These are phyloP conservation scores for Salinomyces thailandicus DNA, from an alignment of 2,329 filamentous ascomycete genomes.

Conservation along the genomic window DNA sequence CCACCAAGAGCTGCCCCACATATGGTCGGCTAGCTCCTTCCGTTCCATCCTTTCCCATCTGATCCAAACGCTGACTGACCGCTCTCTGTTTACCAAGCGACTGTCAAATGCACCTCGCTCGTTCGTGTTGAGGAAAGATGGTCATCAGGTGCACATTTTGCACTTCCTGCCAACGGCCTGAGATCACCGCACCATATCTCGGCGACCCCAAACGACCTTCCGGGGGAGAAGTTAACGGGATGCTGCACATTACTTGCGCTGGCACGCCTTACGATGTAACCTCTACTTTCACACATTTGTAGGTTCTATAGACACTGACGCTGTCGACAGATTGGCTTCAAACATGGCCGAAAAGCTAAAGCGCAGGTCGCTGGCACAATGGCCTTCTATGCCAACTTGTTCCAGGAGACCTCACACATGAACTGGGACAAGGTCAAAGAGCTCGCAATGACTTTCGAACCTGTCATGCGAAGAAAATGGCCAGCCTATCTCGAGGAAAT, in stretches of 20 bases:
- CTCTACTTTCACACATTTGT: background rate
- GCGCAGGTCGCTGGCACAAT: slow-evolving; percentile 35
- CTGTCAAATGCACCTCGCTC: background rate
- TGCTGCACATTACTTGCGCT: slow-evolving; percentile 31
- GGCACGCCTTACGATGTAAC: slow-evolving; percentile 35
- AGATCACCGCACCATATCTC: slow-evolving; percentile 5
- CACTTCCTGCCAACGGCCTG: background rate
- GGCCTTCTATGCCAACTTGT: slow-evolving; percentile 38
- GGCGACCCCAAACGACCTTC: slow-evolving; percentile 2
- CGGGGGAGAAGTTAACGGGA: slow-evolving; percentile 15
- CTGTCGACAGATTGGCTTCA: slow-evolving; percentile 35
- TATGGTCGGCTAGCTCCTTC: background rate
- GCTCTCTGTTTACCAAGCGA: no score
- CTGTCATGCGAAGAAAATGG: slow-evolving; percentile 33
- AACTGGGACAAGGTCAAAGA: slow-evolving; percentile 37
- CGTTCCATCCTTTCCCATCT: background rate
- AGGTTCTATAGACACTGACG: background rate
- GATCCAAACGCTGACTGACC: no score
- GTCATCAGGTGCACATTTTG: background rate
- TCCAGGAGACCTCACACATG: slow-evolving; percentile 37
- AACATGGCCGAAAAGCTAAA: slow-evolving; percentile 35
- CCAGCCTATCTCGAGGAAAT: slow-evolving; percentile 37
- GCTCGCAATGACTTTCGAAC: slow-evolving; percentile 39
- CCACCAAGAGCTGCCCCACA: background rate
- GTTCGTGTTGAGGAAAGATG: background rate